Base-by-base conservation (phyloP, 116 monocot genomes). In the Papilionanthe hybrid region DNA sequence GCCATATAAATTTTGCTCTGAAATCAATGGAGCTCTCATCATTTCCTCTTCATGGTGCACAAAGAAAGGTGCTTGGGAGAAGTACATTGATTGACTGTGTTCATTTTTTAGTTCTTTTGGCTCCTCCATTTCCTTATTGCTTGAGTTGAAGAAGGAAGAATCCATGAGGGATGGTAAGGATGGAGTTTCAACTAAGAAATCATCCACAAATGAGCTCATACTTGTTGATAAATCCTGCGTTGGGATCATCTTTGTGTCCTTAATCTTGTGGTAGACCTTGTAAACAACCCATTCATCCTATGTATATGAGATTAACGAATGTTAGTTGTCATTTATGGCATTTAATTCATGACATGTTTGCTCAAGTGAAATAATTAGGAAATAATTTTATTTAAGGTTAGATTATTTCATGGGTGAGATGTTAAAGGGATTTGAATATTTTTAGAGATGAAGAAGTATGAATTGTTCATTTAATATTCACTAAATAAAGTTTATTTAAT, bases 151-250 rank as follows among this genome's bases (percentile, higher is more conserved):
- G 17, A 30, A 72, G n/a, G 71, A 44, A 6, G 88, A 55, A 28
- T 90, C 88, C 77, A 79, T 80, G 41, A 86, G 75, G 32, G 88
- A 79, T 0, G 85, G 88, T 60, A 85, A 30, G 30, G 63, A 48
- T 20, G 78, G 72, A 1, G 78, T 76, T 28, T 85, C 84, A 8
- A 72, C 72, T 42, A 72, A 42, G 65, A 87, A 66, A 11, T 69
- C 53, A 53, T 82, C 80, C 28, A 49, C 75, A 42, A 83, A 77
- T 17, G 83, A 84, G 76, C 71, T 81, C 44, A 79, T 65, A 45
- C 71, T 74, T 0, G 58, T 48, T 17, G 66, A 78, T 0, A 53
- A 9, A 13, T 47, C 80, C 42, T 19, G 72, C 11, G 17, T 12
- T 45, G 87, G 81, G 76, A 32, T 72, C 75, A 77, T 90, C 81